Evolutionary conservation across 169 alveolate genomes (phyloP).

Genomic region (Cryptosporidium sp.): DNA sequence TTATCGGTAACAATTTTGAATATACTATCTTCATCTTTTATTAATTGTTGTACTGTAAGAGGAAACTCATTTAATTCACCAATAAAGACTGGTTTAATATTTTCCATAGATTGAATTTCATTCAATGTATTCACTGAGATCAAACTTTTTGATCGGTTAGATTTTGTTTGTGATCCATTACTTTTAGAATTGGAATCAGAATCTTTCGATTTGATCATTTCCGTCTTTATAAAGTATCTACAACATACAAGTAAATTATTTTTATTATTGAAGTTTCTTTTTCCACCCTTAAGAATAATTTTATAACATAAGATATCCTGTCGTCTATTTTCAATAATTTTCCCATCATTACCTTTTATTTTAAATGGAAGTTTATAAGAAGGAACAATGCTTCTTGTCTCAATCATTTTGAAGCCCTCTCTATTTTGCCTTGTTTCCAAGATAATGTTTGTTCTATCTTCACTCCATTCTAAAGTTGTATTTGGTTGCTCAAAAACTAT

Average conservation of each 20-base stretch:
- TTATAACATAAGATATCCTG: slow-evolving; percentile 56
- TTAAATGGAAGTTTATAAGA: slow-evolving; percentile 68
- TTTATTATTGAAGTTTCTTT: slow-evolving; percentile 15
- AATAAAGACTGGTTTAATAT: slow-evolving; percentile 35
- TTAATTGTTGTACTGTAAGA: slow-evolving; percentile 19
- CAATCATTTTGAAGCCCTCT: slow-evolving; percentile 69
- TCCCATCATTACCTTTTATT: slow-evolving; percentile 75
- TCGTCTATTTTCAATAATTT: slow-evolving; percentile 32
- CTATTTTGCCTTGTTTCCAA: slow-evolving; percentile 74
- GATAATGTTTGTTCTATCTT: slow-evolving; percentile 51
- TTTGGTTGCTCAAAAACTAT: slow-evolving; percentile 65
- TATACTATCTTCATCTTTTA: slow-evolving; percentile 24
- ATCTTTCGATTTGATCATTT: background rate
- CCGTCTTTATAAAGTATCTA: slow-evolving; percentile 52
- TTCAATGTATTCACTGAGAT: background rate
- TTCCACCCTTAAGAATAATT: slow-evolving; percentile 51
- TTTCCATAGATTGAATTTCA: slow-evolving; percentile 1
- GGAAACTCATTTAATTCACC: slow-evolving; percentile 60
- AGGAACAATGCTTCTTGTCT: slow-evolving; percentile 61
- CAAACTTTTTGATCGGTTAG: background rate
- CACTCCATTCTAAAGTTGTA: slow-evolving; percentile 71
- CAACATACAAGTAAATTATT: slow-evolving; percentile 49
- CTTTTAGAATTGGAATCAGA: slow-evolving; percentile 10
- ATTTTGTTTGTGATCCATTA: background rate
- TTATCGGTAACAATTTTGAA: slow-evolving; percentile 23